Percentiles rank a stretch among this genome's conserved stretches.
Evolutionary conservation across 805 yeast species (phyloP).

Genomic region (Spencermartinsiella europaea): DNA sequence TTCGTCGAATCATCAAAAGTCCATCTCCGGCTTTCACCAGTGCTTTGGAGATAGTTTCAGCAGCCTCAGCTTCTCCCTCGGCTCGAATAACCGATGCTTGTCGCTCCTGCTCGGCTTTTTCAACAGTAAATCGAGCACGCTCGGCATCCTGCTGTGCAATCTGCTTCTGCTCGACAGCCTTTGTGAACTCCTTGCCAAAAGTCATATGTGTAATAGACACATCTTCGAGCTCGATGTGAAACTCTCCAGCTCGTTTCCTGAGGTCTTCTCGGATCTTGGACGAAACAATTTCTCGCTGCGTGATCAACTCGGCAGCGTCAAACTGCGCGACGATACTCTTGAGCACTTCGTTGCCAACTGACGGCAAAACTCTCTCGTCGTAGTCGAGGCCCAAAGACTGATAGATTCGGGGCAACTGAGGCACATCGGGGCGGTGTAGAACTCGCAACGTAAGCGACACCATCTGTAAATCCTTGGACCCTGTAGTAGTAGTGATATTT

Average conservation of each 20-base stretch:
- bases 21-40: slow-evolving; percentile 95
- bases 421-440: slow-evolving; percentile 88
- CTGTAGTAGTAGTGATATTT: slow-evolving; percentile 89
- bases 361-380: slow-evolving; percentile 90
- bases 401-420: slow-evolving; percentile 75
- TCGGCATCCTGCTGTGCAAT: slow-evolving; percentile 99
- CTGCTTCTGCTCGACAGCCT: slow-evolving; percentile 97
- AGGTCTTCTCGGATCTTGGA: slow-evolving; percentile 84
- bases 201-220: slow-evolving; percentile 98
- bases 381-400: slow-evolving; percentile 90
- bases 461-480: slow-evolving; percentile 95
- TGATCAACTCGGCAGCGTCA: slow-evolving; percentile 93
- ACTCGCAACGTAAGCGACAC: slow-evolving; percentile 91
- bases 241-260: slow-evolving; percentile 75
- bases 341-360: slow-evolving; percentile 86
- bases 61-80: slow-evolving; percentile 99
- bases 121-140: slow-evolving; percentile 88
- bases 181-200: slow-evolving; percentile 93
- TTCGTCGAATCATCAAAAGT: slow-evolving; percentile 82
- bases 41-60: slow-evolving; percentile 90
- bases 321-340: slow-evolving; percentile 89
- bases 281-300: slow-evolving; percentile 93
- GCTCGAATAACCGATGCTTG: slow-evolving; percentile 94
- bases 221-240: slow-evolving; percentile 88
- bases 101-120: slow-evolving; percentile 95